A percentile compares a stretch with the other conserved stretches of the same genome.
Evolutionary conservation across 345 rosid species (phyloP).

Genomic region (Sisymbrium irio): DNA sequence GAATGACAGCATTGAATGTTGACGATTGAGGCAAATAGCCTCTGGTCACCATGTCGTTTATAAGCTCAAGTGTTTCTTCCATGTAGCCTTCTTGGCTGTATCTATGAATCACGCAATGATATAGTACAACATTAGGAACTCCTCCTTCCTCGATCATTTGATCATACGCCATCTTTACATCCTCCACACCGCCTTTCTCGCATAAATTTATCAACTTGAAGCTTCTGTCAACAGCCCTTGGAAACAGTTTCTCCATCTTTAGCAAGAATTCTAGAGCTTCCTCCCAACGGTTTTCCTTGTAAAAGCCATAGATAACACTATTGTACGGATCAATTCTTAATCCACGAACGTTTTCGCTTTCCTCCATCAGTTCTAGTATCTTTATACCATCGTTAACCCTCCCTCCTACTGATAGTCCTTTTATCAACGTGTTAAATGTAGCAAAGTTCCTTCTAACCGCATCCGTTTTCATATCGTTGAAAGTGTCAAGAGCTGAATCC

Average conservation of each 20-base stretch:
- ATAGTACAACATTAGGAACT: constrained; percentile 48
- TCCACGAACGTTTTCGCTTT: constrained; percentile 36
- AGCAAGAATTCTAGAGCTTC: constrained; percentile 61
- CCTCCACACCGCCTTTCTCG: constrained; percentile 44
- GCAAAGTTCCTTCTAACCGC: constrained; percentile 66
- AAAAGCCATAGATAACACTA: constrained; percentile 64
- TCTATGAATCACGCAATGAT: constrained; percentile 56
- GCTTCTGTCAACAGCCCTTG: constrained; percentile 64
- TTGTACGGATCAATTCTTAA: constrained; percentile 58
- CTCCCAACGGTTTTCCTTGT: constrained; percentile 47
- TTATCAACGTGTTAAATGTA: constrained; percentile 56
- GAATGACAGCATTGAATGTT: constrained; percentile 53
- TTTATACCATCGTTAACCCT: constrained; percentile 54
- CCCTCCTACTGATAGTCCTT: constrained; percentile 55
- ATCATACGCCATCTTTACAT: constrained; percentile 49
- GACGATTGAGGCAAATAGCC: constrained; percentile 51
- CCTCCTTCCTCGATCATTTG: constrained; percentile 56
- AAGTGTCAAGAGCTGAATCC: constrained; percentile 61
- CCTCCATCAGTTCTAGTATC: constrained; percentile 76
- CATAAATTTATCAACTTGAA: constrained; percentile 55
- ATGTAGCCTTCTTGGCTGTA: constrained; percentile 45
- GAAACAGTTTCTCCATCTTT: constrained; percentile 64
- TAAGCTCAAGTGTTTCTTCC: constrained; percentile 49
- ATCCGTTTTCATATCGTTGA: constrained; percentile 72
- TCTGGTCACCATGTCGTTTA: constrained; percentile 52